Base-by-base conservation (phyloP, 1,139 yeast species). In the Blastobotrys indianensis region DNA sequence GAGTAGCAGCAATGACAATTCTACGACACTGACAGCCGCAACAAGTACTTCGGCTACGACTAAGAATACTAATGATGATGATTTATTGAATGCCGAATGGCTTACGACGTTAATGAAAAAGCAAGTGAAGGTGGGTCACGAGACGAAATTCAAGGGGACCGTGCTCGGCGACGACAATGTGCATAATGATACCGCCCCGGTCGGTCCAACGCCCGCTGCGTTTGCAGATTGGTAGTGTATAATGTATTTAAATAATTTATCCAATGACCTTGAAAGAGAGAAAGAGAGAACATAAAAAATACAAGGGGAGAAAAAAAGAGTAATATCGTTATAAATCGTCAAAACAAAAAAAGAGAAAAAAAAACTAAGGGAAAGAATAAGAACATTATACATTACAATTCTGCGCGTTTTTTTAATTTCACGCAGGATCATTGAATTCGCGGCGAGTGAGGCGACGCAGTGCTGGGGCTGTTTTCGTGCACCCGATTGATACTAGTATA, bases 91-190 rank as follows among this genome's bases (percentile, higher is more conserved):
- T 28, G 45, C 41, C 30, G 48, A 65, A 44, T 69, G 73, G 73
- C 50, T 68, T 17, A 54, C 57, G 4, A 61, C 55, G 15, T 42
- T 67, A 40, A 61, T 67, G 63, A 59, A 61, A 41, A 60, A 59
- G 39, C 65, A 65, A 42, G 55, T 60, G 1, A 64, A 64, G 44
- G 65, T 62, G 3, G 69, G 67, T 1, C 62, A 60, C 38, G 69
- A 64, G 16, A 60, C 58, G 20, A 54, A 63, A 39, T 65, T 67
- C 48, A 63, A 59, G 25, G 61, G 62, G 10, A 66, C 73, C 0
- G 56, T 66, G 3, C 50, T 69, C 37, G 54, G 58, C 42, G 53
- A 51, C 43, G 62, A 57, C n/a, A 49, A 50, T 17, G 51, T 49
- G 4, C 54, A 51, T 5, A 51, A 54, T 10, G 64, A 56, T 29